phyloP scores from a whole-genome alignment of 768 basidiomycete genomes.

The Imleria badia region DNA sequence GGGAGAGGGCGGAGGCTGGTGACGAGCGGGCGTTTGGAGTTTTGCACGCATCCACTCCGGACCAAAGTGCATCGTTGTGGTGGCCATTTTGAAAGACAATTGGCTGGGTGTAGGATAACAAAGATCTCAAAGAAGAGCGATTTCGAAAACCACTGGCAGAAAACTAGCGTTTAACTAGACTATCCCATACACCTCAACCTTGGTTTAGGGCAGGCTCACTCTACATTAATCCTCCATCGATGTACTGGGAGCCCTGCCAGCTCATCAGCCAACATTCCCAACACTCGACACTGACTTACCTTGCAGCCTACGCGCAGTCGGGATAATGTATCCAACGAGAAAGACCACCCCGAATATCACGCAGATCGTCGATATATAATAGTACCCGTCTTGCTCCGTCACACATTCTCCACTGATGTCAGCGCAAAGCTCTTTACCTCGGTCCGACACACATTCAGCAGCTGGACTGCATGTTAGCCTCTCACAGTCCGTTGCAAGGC shows the following conservation, averaged over 20 bases:
- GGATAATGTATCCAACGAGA: constrained; percentile 74
- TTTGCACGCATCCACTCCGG: constrained; percentile 93
- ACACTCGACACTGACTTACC: constrained; percentile 46
- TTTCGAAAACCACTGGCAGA: constrained; percentile 22
- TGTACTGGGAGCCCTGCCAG: constrained; percentile 63
- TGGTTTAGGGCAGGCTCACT: constrained; percentile 37
- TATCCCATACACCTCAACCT: constrained; percentile 2
- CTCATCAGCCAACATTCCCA: constrained; percentile 1
- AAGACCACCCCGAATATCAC: constrained; percentile 72
- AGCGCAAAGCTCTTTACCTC: constrained; percentile 77
- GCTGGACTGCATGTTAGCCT: constrained; percentile 42
- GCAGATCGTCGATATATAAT: constrained; percentile 79
- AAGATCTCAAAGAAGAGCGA: constrained; percentile 11
- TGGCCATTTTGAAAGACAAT: constrained; percentile 44
- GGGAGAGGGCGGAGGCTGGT: constrained; percentile 58
- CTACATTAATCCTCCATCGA: constrained; percentile 64
- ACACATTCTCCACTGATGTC: constrained; percentile 78
- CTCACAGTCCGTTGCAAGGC: background rate
- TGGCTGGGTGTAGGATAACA: background rate
- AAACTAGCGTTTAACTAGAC: constrained; percentile 26
- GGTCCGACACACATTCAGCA: constrained; percentile 89
- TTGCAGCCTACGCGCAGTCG: constrained; percentile 84
- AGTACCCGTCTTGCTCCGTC: constrained; percentile 90
- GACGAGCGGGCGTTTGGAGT: constrained; percentile 53
- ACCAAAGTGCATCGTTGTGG: constrained; percentile 84